A percentile compares a stretch with the other conserved stretches of the same genome.
phyloP scores from a whole-genome alignment of 176 grass and related monocot genomes.

The Pontederia crassipes region DNA sequence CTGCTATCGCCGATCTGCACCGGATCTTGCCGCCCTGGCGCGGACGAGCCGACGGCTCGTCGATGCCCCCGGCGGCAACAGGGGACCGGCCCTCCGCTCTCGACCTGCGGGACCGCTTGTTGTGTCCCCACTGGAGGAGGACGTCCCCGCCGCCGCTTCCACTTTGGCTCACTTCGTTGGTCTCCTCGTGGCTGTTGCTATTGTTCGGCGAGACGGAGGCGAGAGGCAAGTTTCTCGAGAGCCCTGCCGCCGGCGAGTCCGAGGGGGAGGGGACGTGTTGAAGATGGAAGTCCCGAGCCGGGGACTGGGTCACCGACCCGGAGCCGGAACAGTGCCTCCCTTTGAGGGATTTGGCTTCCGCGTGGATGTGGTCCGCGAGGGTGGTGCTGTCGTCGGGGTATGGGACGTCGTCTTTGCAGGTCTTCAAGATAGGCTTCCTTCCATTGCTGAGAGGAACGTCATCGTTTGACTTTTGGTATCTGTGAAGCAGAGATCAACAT shows the following conservation, averaged over 20 bases:
- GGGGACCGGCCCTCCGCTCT: conserved; percentile 27
- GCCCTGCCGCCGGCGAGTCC: background rate
- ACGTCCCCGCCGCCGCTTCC: conserved; percentile 26
- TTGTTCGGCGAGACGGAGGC: background rate
- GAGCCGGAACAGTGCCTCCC: background rate
- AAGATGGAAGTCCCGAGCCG: conserved; percentile 12
- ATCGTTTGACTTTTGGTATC: conserved; percentile 5
- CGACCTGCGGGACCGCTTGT: conserved; percentile 54
- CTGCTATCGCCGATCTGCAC: conserved; percentile 27
- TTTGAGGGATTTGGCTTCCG: conserved; percentile 28
- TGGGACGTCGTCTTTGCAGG: conserved; percentile 21
- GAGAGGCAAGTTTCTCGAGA: background rate
- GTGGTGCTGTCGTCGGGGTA: conserved; percentile 14
- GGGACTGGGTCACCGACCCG: conserved; percentile 15
- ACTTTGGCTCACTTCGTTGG: background rate
- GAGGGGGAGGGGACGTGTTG: conserved; percentile 13
- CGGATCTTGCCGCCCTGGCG: conserved; percentile 29
- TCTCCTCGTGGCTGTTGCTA: background rate
- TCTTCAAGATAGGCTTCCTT: background rate
- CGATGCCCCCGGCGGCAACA: background rate
- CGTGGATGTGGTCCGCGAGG: conserved; percentile 5
- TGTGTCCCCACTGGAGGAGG: conserved; percentile 64
- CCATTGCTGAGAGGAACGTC: background rate
- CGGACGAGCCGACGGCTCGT: conserved; percentile 18
- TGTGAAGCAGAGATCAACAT: background rate